Evolutionary conservation across 345 rosid species (phyloP).

Genomic region (Bruguiera parviflora): DNA sequence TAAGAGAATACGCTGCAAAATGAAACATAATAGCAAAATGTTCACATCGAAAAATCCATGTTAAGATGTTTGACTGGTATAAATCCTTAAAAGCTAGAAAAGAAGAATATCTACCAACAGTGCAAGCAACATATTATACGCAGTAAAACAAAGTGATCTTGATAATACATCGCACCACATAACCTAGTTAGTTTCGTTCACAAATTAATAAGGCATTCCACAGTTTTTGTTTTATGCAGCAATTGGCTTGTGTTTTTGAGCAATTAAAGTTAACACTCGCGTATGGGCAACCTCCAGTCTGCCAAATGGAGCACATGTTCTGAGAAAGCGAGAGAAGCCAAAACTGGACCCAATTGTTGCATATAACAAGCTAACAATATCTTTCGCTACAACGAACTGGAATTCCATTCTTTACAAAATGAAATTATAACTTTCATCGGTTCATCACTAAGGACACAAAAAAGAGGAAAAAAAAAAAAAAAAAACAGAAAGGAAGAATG

Average conservation of each 20-base stretch:
- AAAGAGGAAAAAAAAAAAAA: background rate
- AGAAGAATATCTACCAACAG: background rate
- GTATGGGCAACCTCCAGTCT: background rate
- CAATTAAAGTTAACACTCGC: background rate
- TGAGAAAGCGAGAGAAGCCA: background rate
- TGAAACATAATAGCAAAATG: background rate
- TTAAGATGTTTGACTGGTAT: background rate
- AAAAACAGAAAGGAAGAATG: background rate
- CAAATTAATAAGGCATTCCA: too few relatives aligned
- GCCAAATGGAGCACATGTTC: background rate
- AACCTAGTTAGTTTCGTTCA: background rate
- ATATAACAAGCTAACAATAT: background rate
- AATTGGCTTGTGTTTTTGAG: background rate
- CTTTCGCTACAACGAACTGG: background rate
- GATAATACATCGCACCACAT: background rate
- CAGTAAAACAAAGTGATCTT: background rate
- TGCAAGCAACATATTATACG: too few relatives aligned
- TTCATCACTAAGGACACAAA: too few relatives aligned
- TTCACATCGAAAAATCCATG: background rate
- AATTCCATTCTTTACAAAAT: background rate
- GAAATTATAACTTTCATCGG: background rate
- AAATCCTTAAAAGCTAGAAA: background rate
- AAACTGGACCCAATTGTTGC: background rate
- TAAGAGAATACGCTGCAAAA: too few relatives aligned
- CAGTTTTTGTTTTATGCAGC: too few relatives aligned